Evolutionary conservation across 1,139 yeast species (phyloP).

Genomic region (Lodderomyces theae): DNA sequence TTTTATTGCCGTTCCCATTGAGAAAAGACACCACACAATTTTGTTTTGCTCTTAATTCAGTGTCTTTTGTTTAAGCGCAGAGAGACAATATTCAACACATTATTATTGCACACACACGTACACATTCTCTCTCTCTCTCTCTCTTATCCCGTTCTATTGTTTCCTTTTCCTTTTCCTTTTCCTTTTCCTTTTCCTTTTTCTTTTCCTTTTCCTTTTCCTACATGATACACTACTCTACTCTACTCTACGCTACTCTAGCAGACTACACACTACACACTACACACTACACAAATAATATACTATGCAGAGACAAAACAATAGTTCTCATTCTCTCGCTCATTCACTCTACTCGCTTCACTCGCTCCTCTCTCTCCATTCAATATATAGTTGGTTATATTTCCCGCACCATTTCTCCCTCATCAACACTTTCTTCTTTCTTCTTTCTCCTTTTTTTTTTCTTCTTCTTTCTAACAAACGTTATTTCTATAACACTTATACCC

Average conservation of each 20-base stretch:
- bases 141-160: background rate
- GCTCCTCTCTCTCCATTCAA: constrained; percentile 1
- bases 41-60: background rate
- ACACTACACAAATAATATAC: too few relatives aligned
- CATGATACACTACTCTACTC: too few relatives aligned
- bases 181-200: constrained; percentile 1
- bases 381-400: constrained; percentile 9
- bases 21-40: background rate
- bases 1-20: background rate
- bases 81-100: too few relatives aligned
- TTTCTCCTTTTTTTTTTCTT: background rate
- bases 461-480: background rate
- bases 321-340: constrained; percentile 4
- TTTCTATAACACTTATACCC: background rate
- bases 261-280: too few relatives aligned
- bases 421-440: background rate
- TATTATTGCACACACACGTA: background rate
- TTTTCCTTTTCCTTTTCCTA: constrained; percentile 8
- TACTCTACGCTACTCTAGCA: too few relatives aligned
- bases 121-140: constrained; percentile 4
- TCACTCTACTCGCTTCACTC: too few relatives aligned
- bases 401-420: background rate
- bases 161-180: background rate
- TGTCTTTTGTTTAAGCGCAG: background rate
- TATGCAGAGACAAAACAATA: too few relatives aligned